These are phyloP conservation scores for Pisolithus marmoratus DNA, from an alignment of 768 basidiomycete genomes.

Conservation along the genomic window DNA sequence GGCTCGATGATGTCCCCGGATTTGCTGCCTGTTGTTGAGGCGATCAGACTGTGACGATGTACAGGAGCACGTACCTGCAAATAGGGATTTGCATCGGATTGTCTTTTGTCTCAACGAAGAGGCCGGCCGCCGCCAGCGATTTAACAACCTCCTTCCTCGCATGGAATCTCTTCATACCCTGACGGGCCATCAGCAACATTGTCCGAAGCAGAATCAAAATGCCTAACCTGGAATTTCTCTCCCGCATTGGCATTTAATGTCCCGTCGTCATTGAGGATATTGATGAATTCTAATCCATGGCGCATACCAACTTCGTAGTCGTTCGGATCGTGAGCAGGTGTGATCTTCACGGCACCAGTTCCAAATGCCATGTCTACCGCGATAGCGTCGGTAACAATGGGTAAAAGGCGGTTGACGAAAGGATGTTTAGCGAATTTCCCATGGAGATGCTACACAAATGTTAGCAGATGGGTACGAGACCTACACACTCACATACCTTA, in stretches of 20 bases:
- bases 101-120: conserved; percentile 88
- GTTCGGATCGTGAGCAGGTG: conserved; percentile 95
- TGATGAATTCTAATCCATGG: conserved; percentile 88
- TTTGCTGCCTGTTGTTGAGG: conserved; percentile 48
- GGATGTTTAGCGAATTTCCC: conserved; percentile 91
- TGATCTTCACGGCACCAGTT: conserved; percentile 98
- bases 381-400: conserved; percentile 82
- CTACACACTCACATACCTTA: conserved; percentile 39
- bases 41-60: not conserved
- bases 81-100: conserved; percentile 97
- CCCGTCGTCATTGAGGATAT: conserved; percentile 93
- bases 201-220: not conserved
- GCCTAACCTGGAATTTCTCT: conserved; percentile 57
- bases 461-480: not conserved
- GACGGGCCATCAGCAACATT: not conserved
- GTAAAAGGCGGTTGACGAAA: conserved; percentile 79
- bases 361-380: conserved; percentile 92
- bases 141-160: conserved; percentile 80
- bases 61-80: conserved; percentile 55
- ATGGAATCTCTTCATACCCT: conserved; percentile 99
- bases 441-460: conserved; percentile 64
- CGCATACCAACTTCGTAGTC: conserved; percentile 92
- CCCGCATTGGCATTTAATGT: conserved; percentile 92
- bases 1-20: conserved; percentile 96
- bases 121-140: conserved; percentile 73